These are phyloP conservation scores for Priceomyces melissophilus DNA, from an alignment of 805 yeast species.

Conservation along the genomic window DNA sequence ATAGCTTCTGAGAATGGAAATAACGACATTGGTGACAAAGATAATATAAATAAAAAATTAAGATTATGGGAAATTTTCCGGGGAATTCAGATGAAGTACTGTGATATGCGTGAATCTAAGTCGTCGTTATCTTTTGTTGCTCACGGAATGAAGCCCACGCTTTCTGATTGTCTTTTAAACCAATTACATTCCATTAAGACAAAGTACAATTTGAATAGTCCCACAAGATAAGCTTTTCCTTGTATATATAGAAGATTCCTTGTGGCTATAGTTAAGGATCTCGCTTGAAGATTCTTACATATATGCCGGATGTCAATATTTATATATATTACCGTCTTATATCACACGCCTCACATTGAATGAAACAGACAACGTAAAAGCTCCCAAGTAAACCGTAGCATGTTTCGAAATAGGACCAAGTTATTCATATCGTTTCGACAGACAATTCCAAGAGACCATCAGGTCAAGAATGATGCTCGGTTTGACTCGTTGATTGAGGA, in stretches of 20 bases:
- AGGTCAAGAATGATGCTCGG: conserved; percentile 15
- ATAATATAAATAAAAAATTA: conserved; percentile 2
- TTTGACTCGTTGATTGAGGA: conserved; percentile 47
- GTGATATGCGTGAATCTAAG: not conserved
- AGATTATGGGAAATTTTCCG: conserved; percentile 18
- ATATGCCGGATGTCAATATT: too few relatives aligned
- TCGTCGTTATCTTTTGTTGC: not conserved
- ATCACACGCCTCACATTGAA: not conserved
- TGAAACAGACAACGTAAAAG: not conserved
- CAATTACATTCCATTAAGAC: conserved; percentile 1
- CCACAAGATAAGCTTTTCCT: too few relatives aligned
- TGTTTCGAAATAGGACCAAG: conserved; percentile 96
- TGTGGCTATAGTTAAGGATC: too few relatives aligned
- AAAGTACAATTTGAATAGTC: not conserved
- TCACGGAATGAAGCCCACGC: not conserved
- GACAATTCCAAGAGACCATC: conserved; percentile 67
- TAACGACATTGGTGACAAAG: not conserved
- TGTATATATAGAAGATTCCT: too few relatives aligned
- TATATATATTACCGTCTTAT: not conserved
- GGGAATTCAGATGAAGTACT: conserved; percentile 17
- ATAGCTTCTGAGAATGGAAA: not conserved
- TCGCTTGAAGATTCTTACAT: too few relatives aligned
- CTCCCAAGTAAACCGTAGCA: conserved; percentile 18
- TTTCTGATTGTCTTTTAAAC: conserved; percentile 4
- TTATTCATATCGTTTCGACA: conserved; percentile 83